Conservation (phyloP, 441 rosid genomes). For the Capsella rubella region DNA sequence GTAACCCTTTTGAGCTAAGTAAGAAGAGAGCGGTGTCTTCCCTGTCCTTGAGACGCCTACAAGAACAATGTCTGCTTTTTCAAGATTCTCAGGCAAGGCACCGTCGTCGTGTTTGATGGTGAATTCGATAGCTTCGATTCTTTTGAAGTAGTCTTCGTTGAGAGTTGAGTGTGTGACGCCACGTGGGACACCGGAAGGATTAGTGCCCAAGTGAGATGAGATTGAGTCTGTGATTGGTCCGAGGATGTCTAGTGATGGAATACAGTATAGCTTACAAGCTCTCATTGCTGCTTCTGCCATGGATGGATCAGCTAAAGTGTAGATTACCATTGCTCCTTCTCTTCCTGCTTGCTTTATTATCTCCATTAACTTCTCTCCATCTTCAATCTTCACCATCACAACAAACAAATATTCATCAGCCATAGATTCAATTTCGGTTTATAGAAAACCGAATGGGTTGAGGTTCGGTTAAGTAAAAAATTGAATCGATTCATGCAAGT, state of each 20-base stretch:
- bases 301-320: conserved; percentile 80
- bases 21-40: conserved; percentile 84
- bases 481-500: background rate
- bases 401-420: too few species aligned
- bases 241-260: conserved; percentile 73
- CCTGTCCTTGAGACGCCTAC: conserved; percentile 88
- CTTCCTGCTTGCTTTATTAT: conserved; percentile 84
- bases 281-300: conserved; percentile 73
- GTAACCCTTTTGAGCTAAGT: conserved; percentile 84
- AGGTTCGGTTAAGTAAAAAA: background rate
- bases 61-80: conserved; percentile 74
- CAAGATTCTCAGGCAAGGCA: conserved; percentile 73
- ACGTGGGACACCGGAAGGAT: conserved; percentile 91
- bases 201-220: conserved; percentile 78
- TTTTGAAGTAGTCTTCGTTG: conserved; percentile 68
- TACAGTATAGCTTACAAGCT: conserved; percentile 73
- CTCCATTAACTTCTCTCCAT: conserved; percentile 69
- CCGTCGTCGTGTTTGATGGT: conserved; percentile 94
- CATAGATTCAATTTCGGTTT: background rate
- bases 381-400: conserved; percentile 58
- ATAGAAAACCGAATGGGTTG: background rate
- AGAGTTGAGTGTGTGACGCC: conserved; percentile 62
- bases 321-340: conserved; percentile 78
- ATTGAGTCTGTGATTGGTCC: conserved; percentile 88
- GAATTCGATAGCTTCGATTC: conserved; percentile 84